These are phyloP conservation scores for Saccharomyces jurei DNA, from an alignment of 805 yeast species.

Conservation along the genomic window DNA sequence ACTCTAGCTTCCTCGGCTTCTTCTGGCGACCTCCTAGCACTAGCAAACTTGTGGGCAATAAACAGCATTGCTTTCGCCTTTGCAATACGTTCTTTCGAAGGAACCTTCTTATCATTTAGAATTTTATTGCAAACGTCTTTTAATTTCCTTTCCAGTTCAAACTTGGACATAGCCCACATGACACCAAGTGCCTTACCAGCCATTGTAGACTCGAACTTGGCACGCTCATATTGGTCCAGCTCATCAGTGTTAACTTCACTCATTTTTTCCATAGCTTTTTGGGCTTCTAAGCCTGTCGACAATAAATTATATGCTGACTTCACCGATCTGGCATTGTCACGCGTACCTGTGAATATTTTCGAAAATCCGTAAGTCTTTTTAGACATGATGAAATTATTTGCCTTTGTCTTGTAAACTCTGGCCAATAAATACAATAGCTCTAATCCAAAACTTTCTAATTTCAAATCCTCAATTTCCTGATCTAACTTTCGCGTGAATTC, in stretches of 20 bases:
- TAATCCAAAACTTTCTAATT: conserved; percentile 91
- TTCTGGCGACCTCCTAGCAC: conserved; percentile 66
- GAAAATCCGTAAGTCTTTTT: conserved; percentile 81
- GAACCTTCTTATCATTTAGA: conserved; percentile 57
- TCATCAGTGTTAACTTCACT: conserved; percentile 57
- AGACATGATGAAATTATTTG: conserved; percentile 63
- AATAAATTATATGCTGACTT: conserved; percentile 79
- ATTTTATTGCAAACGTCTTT: conserved; percentile 78
- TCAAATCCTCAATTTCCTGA: conserved; percentile 68
- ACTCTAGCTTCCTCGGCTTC: conserved; percentile 89
- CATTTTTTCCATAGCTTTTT: conserved; percentile 66
- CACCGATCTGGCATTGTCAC: conserved; percentile 75
- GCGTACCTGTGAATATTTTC: conserved; percentile 70
- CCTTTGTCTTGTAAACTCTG: conserved; percentile 64
- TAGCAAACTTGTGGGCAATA: conserved; percentile 62
- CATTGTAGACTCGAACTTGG: conserved; percentile 71
- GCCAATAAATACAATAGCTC: conserved; percentile 83
- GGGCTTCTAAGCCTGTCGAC: conserved; percentile 83
- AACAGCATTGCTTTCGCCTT: conserved; percentile 74
- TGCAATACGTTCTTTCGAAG: conserved; percentile 51
- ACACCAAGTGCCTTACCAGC: conserved; percentile 88
- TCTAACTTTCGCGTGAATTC: conserved; percentile 45
- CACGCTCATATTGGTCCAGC: conserved; percentile 51
- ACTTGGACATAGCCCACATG: conserved; percentile 90
- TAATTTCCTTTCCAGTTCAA: conserved; percentile 72